Evolutionary conservation across 2,329 filamentous ascomycete genomes (phyloP).

Genomic region (Plectosphaerella sp.): DNA sequence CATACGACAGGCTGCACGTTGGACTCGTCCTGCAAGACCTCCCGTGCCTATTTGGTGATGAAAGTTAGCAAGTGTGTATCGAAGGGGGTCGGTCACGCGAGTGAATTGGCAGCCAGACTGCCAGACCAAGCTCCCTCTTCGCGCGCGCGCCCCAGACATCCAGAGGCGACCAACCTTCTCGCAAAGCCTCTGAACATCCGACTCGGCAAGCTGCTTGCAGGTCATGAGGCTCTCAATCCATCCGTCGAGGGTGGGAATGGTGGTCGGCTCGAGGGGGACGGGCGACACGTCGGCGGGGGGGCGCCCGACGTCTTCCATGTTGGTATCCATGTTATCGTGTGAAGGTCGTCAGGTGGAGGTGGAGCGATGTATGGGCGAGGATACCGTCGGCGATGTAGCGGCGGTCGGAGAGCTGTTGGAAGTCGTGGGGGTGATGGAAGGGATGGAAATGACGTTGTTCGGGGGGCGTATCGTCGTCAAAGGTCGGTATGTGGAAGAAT

Average conservation of each 20-base stretch:
- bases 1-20: conserved; percentile 97
- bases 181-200: conserved; percentile 92
- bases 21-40: conserved; percentile 95
- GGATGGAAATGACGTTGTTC: not conserved
- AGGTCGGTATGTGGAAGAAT: not conserved
- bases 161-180: conserved; percentile 69
- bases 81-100: conserved; percentile 23
- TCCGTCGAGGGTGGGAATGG: conserved; percentile 88
- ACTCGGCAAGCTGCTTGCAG: conserved; percentile 96
- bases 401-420: not conserved
- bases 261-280: conserved; percentile 68
- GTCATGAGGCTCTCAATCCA: conserved; percentile 99
- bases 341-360: not conserved
- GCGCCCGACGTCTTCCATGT: conserved; percentile 97
- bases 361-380: not conserved
- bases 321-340: conserved; percentile 72
- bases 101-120: not conserved
- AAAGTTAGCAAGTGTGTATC: conserved; percentile 24
- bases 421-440: not conserved
- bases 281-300: conserved; percentile 75
- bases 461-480: not conserved
- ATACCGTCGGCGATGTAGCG: not conserved
- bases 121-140: not conserved
- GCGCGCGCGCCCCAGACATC: no score
- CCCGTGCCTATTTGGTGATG: conserved; percentile 63